phyloP scores from a whole-genome alignment of 1,284 basidiomycete species.

The Mrakiaceae sp. region DNA sequence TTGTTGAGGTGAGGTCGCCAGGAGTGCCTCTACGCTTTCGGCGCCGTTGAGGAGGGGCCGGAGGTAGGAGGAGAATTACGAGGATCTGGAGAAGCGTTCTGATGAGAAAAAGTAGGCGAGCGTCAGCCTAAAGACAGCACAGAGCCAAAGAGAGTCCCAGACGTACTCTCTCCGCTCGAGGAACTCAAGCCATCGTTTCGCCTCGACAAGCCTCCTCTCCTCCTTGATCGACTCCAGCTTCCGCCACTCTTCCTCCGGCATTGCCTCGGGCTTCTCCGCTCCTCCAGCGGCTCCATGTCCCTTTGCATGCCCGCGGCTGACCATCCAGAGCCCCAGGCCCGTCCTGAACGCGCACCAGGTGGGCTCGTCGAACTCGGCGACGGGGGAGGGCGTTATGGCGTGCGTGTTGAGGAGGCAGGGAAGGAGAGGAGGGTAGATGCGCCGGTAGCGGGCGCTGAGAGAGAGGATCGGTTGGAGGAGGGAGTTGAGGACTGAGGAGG shows the following conservation, averaged over 20 bases:
- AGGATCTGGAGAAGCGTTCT: conserved; percentile 12
- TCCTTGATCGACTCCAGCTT: not conserved
- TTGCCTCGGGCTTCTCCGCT: not conserved
- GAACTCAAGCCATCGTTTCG: conserved; percentile 5
- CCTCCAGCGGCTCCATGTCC: not conserved
- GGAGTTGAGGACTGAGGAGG: no score
- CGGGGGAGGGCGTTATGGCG: not conserved
- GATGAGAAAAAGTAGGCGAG: not conserved
- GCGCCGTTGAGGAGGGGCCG: not conserved
- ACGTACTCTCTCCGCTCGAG: conserved; percentile 11
- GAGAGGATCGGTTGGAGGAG: not conserved
- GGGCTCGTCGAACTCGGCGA: not conserved
- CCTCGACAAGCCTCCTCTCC: not conserved
- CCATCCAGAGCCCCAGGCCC: not conserved
- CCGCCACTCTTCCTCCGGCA: not conserved
- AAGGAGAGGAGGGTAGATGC: not conserved
- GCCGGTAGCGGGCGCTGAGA: not conserved
- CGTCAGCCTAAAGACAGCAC: no score
- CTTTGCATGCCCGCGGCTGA: no score
- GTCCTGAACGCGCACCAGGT: not conserved
- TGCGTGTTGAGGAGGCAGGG: conserved; percentile 1
- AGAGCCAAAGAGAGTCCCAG: no score
- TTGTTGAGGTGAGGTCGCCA: not conserved
- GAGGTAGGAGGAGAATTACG: conserved; percentile 3
- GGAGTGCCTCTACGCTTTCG: no score